These are phyloP conservation scores for Myxozyma neotropica DNA, from an alignment of 805 yeast species.

Conservation along the genomic window DNA sequence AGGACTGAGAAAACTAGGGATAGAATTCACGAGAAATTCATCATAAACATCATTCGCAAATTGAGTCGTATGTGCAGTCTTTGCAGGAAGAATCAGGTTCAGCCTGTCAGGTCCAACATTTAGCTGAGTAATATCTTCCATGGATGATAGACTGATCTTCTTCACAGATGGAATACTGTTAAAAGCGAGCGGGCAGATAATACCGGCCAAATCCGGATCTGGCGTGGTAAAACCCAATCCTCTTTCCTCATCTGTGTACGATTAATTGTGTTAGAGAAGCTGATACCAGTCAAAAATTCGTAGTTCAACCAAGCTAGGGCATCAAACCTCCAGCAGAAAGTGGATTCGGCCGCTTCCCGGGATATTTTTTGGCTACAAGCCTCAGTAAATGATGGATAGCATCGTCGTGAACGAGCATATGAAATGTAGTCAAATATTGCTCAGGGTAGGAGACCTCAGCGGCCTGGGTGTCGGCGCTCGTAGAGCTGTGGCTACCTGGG, in stretches of 20 bases:
- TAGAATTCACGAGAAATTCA: constrained; percentile 6
- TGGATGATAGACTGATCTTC: not conserved
- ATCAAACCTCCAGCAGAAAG: no score
- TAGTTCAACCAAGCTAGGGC: no score
- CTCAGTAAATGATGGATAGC: not conserved
- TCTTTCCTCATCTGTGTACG: no score
- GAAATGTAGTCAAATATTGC: not conserved
- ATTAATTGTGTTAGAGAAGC: no score
- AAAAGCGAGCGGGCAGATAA: not conserved
- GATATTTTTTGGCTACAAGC: no score
- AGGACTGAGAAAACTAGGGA: constrained; percentile 1
- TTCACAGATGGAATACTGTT: constrained; percentile 14
- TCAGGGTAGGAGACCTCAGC: not conserved
- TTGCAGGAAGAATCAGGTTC: not conserved
- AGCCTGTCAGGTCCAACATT: not conserved
- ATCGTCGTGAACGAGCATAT: constrained; percentile 6
- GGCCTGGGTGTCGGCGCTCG: no score
- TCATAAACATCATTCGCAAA: constrained; percentile 8
- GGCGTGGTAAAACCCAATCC: no score
- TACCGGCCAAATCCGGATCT: not conserved
- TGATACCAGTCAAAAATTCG: no score
- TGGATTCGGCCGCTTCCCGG: no score
- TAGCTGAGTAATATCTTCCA: not conserved
- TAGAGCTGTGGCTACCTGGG: no score
- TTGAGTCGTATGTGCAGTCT: constrained; percentile 3